A percentile compares a stretch with the other conserved stretches of the same genome.
phyloP scores from a whole-genome alignment of 352 stramenopile species.

The Pythium guiyangense region DNA sequence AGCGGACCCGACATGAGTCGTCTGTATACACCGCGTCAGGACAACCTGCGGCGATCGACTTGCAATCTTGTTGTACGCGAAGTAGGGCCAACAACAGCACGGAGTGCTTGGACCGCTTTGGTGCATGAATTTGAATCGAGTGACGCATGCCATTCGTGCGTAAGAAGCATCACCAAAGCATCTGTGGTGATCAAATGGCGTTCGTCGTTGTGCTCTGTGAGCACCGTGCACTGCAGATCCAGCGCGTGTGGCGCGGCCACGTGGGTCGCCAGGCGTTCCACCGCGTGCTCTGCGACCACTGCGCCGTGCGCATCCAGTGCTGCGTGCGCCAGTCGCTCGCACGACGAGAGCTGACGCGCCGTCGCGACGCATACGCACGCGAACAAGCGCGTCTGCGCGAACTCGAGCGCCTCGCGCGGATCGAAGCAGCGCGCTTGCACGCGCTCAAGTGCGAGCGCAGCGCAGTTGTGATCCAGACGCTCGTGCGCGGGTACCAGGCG shows the following conservation, averaged over 20 bases:
- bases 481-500: constrained; percentile 43
- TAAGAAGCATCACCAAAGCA: no score
- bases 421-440: constrained; percentile 16
- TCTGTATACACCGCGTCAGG: no score
- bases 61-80: no score
- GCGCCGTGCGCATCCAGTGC: constrained; percentile 49
- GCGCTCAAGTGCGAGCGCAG: constrained; percentile 22
- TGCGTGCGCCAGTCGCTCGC: constrained; percentile 32
- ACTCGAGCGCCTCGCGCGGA: constrained; percentile 11
- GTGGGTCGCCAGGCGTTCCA: constrained; percentile 30
- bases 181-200: no score
- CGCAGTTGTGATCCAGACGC: constrained; percentile 37
- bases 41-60: no score
- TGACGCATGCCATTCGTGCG: no score
- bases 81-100: no score
- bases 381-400: constrained; percentile 31
- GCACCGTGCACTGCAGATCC: constrained; percentile 33
- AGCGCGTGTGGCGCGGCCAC: constrained; percentile 39
- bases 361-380: constrained; percentile 19
- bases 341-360: constrained; percentile 25
- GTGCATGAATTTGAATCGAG: no score
- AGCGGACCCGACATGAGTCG: no score
- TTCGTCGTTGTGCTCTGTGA: constrained; percentile 27
- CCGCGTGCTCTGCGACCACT: constrained; percentile 25
- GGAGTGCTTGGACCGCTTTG: no score